Evolutionary conservation across 202 grass and related monocot genomes (phyloP).

Genomic region (Cymbopogon flexuosus): DNA sequence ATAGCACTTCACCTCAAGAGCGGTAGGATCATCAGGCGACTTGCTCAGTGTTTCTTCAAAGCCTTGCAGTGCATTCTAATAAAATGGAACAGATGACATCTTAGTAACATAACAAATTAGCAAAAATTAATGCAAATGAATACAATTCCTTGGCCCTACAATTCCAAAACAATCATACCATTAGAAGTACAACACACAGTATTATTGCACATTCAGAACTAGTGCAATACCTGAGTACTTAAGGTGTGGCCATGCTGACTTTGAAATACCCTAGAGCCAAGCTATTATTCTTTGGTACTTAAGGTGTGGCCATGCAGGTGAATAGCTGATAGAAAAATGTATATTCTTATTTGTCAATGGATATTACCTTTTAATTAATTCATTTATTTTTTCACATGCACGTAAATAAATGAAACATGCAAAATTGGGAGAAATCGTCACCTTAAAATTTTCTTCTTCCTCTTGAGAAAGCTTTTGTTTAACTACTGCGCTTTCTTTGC

Average conservation of each 20-base stretch:
- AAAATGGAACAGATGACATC: conserved; percentile 25
- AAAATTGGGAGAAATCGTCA: conserved; percentile 27
- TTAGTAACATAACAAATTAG: conserved; percentile 24
- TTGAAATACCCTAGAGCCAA: neutral
- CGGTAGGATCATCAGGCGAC: conserved; percentile 61
- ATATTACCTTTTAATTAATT: neutral
- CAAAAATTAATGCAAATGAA: neutral
- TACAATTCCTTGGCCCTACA: conserved; percentile 8
- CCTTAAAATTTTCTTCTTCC: conserved; percentile 65
- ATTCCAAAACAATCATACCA: conserved; percentile 20
- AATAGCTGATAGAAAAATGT: neutral
- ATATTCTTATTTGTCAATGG: neutral
- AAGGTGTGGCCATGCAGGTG: neutral
- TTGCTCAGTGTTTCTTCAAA: conserved; percentile 64
- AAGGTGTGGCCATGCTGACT: neutral
- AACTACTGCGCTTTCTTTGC: conserved; percentile 53
- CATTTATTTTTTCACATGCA: neutral
- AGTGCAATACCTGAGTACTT: neutral
- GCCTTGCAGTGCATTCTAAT: conserved; percentile 55
- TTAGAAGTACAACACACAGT: neutral
- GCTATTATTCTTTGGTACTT: conserved; percentile 6
- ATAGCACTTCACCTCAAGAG: conserved; percentile 63
- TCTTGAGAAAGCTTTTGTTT: conserved; percentile 62
- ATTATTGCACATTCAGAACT: neutral
- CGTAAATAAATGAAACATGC: neutral